Evolutionary conservation across 169 alveolate species (phyloP).

Genomic region (Plasmodium ovale): DNA sequence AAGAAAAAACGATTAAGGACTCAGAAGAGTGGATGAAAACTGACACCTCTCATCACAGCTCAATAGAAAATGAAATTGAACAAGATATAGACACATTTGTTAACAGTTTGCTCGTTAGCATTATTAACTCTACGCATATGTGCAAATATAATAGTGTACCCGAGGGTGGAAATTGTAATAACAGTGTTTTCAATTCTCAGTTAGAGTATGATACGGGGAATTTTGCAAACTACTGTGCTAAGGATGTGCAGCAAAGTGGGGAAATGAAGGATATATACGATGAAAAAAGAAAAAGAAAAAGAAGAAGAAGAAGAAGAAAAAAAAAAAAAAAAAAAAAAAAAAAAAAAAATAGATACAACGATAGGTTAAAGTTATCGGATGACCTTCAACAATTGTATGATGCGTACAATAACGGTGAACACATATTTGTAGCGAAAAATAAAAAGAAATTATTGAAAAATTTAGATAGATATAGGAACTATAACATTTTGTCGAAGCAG

Average conservation of each 20-base stretch:
- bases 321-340: background rate
- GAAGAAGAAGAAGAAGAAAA: background rate
- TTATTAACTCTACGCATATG: slow-evolving; percentile 1
- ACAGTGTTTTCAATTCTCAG: background rate
- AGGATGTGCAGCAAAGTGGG: background rate
- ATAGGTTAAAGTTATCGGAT: slow-evolving; percentile 38
- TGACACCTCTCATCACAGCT: background rate
- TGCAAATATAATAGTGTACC: slow-evolving; percentile 18
- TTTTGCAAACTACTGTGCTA: background rate
- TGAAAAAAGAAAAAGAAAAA: background rate
- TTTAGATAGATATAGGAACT: slow-evolving; percentile 8
- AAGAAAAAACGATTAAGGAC: no score
- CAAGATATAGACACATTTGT: slow-evolving; percentile 32
- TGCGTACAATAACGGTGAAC: slow-evolving; percentile 64
- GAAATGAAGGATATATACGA: no score
- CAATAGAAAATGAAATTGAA: slow-evolving; percentile 1
- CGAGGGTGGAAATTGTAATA: background rate
- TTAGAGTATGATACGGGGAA: background rate
- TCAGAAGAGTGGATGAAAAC: no score
- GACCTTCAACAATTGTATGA: slow-evolving; percentile 43
- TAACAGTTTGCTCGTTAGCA: background rate
- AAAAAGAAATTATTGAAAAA: slow-evolving; percentile 32
- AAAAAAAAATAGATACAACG: background rate
- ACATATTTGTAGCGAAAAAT: slow-evolving; percentile 21
- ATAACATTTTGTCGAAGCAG: slow-evolving; percentile 20